phyloP scores from a whole-genome alignment of 495 filamentous ascomycete genomes.

The Penicillium subrubescens region DNA sequence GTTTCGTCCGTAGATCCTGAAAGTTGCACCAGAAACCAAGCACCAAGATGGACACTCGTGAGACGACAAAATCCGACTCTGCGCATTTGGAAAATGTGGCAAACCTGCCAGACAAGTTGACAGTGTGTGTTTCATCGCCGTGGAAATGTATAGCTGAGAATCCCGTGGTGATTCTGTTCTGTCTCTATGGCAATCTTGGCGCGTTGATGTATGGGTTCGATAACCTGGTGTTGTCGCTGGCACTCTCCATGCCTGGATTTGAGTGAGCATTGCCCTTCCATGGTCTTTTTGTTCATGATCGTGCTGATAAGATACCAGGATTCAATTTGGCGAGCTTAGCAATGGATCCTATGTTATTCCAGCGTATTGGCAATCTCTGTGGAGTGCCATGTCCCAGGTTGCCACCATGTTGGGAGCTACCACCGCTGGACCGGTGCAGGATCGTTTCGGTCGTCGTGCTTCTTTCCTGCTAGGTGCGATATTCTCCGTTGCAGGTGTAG shows the following conservation, averaged over 20 bases:
- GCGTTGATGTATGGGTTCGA: conserved; percentile 33
- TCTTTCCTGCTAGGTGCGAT: conserved; percentile 20
- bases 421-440: conserved; percentile 23
- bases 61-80: background rate
- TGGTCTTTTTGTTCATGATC: background rate
- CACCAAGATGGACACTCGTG: conserved; percentile 1
- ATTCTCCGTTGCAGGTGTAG: conserved; percentile 25
- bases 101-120: background rate
- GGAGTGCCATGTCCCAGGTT: conserved; percentile 31
- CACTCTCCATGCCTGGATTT: conserved; percentile 31
- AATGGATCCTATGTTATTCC: conserved; percentile 23
- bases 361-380: conserved; percentile 32
- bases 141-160: conserved; percentile 11
- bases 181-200: conserved; percentile 26
- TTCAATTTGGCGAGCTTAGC: conserved; percentile 14
- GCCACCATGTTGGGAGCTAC: conserved; percentile 29
- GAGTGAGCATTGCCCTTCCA: conserved; percentile 11
- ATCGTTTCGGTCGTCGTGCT: conserved; percentile 24
- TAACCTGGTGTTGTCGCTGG: conserved; percentile 27
- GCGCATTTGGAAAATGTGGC: conserved; percentile 6
- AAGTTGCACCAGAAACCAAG: background rate
- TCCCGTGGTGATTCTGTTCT: conserved; percentile 19
- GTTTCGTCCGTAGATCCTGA: background rate
- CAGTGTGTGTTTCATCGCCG: background rate
- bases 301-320: conserved; percentile 1